These are phyloP conservation scores for Citrus trifoliata DNA, from an alignment of 345 rosid species.

Conservation along the genomic window DNA sequence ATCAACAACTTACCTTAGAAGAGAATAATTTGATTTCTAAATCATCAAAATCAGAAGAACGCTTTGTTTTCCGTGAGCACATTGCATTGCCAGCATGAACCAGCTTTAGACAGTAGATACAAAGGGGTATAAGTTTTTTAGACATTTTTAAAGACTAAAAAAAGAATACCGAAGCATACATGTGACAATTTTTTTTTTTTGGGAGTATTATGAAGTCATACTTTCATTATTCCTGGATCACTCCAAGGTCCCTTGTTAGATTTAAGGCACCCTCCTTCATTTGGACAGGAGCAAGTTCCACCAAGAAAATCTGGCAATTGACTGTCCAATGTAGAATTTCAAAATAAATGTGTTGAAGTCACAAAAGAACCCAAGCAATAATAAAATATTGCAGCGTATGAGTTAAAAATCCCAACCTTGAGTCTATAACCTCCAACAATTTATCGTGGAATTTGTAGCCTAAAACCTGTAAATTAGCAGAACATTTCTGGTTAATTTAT, in stretches of 20 bases:
- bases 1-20: conserved; percentile 48
- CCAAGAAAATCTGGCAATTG: conserved; percentile 97
- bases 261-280: conserved; percentile 80
- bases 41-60: conserved; percentile 52
- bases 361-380: background rate
- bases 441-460: conserved; percentile 70
- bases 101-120: conserved; percentile 45
- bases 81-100: conserved; percentile 58
- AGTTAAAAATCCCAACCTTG: conserved; percentile 48
- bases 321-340: conserved; percentile 39
- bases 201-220: conserved; percentile 24
- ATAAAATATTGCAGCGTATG: background rate
- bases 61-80: conserved; percentile 44
- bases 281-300: conserved; percentile 74
- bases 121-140: conserved; percentile 13
- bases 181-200: background rate
- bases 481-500: conserved; percentile 21
- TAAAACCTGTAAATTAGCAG: conserved; percentile 58
- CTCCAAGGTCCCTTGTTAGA: conserved; percentile 95
- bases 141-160: background rate
- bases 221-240: conserved; percentile 82
- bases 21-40: conserved; percentile 40
- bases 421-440: conserved; percentile 76
- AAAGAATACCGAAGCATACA: background rate
- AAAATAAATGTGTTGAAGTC: conserved; percentile 7